phyloP scores from a whole-genome alignment of 305 asterid genomes.

The Fraxinus floribunda region DNA sequence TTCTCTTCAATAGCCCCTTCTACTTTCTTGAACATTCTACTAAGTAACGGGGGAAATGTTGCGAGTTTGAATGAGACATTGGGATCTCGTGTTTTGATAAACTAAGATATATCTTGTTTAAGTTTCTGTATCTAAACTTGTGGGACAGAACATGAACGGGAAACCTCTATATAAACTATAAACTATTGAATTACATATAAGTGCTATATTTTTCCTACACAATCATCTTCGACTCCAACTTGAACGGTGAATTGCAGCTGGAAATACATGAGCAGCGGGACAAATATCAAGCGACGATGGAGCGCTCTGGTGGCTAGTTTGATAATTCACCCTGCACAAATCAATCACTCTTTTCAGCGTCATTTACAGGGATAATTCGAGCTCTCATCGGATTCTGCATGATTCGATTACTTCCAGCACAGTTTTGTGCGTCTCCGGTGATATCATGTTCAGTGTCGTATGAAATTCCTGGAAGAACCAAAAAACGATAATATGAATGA shows the following conservation, averaged over 20 bases:
- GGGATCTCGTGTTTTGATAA: not conserved
- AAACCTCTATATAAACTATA: not conserved
- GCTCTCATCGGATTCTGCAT: slow-evolving; percentile 57
- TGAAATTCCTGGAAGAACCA: slow-evolving; percentile 62
- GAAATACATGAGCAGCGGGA: not conserved
- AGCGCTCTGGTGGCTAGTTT: not conserved
- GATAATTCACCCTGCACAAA: not conserved
- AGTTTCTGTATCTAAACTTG: not conserved
- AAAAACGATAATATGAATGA: not conserved
- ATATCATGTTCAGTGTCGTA: slow-evolving; percentile 67
- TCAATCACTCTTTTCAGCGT: not conserved
- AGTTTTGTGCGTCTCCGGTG: slow-evolving; percentile 65
- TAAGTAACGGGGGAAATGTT: not conserved
- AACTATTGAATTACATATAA: not conserved
- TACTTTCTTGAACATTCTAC: not conserved
- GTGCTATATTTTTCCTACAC: not conserved
- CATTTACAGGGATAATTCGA: not conserved
- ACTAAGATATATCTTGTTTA: not conserved
- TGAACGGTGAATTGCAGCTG: not conserved
- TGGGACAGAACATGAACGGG: not conserved
- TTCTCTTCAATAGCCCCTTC: not conserved
- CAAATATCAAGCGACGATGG: not conserved
- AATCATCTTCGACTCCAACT: not conserved
- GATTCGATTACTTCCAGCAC: slow-evolving; percentile 91
- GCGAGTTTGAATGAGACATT: not conserved